These are phyloP conservation scores for Bodo saltans DNA, from an alignment of 78 protist species.

Conservation along the genomic window DNA sequence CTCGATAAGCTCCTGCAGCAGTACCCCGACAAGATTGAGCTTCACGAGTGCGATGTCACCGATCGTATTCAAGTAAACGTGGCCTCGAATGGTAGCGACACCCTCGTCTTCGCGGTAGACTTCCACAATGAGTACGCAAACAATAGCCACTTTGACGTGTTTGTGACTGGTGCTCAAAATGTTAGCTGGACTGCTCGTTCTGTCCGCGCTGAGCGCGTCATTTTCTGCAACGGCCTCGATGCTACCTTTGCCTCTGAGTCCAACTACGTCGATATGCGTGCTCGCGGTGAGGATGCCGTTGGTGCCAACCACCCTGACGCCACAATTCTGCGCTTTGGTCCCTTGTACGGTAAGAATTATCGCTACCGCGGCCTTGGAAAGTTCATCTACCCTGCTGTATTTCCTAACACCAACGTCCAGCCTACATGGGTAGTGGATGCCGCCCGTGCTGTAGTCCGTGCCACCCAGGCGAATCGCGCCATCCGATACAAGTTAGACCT, in stretches of 20 bases:
- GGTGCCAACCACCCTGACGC: neutral
- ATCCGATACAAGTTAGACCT: constrained; percentile 5
- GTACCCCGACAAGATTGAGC: neutral
- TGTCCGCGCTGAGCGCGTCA: neutral
- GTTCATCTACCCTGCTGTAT: neutral
- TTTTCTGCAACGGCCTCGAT: constrained; percentile 5
- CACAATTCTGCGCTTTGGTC: neutral
- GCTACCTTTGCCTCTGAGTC: constrained; percentile 14
- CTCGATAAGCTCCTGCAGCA: neutral
- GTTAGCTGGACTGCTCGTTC: neutral
- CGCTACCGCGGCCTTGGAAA: constrained; percentile 13
- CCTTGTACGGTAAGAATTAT: neutral
- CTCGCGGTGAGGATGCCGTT: constrained; percentile 8
- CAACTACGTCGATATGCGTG: constrained; percentile 12
- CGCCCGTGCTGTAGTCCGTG: neutral
- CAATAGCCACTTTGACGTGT: neutral
- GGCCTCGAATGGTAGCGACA: constrained; percentile 5
- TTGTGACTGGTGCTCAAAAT: neutral
- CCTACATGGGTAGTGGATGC: constrained; percentile 28
- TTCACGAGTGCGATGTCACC: constrained; percentile 3
- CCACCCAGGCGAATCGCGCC: neutral
- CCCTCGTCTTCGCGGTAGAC: constrained; percentile 22
- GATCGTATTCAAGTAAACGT: neutral
- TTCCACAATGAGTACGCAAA: neutral
- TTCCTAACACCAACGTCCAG: constrained; percentile 4